Evolutionary conservation across 306 rosid species (phyloP).

Genomic region (Vicia villosa): DNA sequence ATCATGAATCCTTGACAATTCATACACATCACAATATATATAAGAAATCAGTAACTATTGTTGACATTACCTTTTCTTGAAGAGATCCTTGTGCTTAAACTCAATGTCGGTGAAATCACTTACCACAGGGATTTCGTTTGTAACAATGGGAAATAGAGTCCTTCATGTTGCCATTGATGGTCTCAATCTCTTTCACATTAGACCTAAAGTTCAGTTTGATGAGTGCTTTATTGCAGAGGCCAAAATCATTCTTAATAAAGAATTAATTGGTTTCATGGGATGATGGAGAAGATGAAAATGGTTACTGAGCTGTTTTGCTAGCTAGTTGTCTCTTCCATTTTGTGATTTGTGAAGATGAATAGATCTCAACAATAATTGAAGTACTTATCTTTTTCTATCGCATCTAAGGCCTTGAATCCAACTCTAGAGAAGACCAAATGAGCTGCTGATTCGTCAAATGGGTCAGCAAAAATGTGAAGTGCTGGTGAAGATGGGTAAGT

Average conservation of each 20-base stretch:
- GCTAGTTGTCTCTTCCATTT: conserved; percentile 45
- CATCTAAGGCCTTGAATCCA: conserved; percentile 2
- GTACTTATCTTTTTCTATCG: background rate
- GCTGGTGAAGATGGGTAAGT: background rate
- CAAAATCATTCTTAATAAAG: conserved; percentile 54
- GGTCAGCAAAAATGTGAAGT: background rate
- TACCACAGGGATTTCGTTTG: conserved; percentile 31
- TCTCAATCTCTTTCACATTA: conserved; percentile 30
- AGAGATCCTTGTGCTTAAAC: conserved; percentile 43
- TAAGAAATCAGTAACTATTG: conserved; percentile 1
- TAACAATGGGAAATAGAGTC: conserved; percentile 36
- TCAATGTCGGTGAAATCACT: conserved; percentile 48
- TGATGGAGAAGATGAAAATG: conserved; percentile 49
- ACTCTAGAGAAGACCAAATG: background rate
- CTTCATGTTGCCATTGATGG: conserved; percentile 34
- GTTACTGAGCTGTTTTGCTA: conserved; percentile 54
- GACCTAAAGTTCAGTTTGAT: conserved; percentile 37
- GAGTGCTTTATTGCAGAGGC: conserved; percentile 62
- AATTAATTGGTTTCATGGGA: conserved; percentile 44
- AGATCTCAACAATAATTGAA: background rate
- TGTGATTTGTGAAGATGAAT: conserved; percentile 4
- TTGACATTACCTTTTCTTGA: conserved; percentile 60
- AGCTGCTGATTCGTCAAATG: background rate
- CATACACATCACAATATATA: background rate
- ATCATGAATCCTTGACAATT: background rate